Evolutionary conservation across 192 early-diverging fungal species (phyloP), one percentile per base, ranked within the genome.

Genomic region (Polychytrium aggregatum): DNA sequence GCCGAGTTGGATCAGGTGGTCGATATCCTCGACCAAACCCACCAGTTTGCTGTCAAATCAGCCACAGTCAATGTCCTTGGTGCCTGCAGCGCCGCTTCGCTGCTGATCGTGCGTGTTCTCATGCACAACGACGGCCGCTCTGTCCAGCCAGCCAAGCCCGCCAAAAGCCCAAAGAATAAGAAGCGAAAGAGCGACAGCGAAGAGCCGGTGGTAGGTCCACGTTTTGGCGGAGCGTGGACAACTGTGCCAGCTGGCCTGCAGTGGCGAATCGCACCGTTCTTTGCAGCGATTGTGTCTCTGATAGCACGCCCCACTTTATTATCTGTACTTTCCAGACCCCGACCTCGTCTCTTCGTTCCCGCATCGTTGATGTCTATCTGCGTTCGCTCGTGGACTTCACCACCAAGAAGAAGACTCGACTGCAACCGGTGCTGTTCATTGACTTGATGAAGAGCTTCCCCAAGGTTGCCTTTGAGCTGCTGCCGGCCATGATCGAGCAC

Each of bases 21-120:
- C 36, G 67, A 65, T 35, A 66, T 89, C 22, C 57, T 90, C 18
- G 63, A 58, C 11, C 59, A 74, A 14, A 67, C 87, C 3, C 88
- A 91, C 46, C 78, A 84, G 54, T 72, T 82, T 29, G 84, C 85
- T n/a, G 67, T 68, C n/a, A 72, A 75, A 22, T 71, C 83, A 13
- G 47, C 78, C 2, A 62, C 63, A 37, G 75, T 70, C 31, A 59
- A 65, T 44, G 55, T 65, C 27, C 65, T 76, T 30, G 63, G 59
- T 14, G 55, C 83, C 43, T 67, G 76, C 33, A 71, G 69, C 46
- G 55, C 63, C 11, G 50, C 83, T 20, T 76, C 80, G 1, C 56
- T 83, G 33, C 65, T 75, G 11, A 56, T 85, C 27, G 65, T 76
- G 6, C 70, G 76, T 44, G 68, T 76, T 20, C 46, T 82, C 37